Evolutionary conservation across 192 early-diverging fungal genomes (phyloP), one percentile per base, ranked within the genome.

Genomic region (Coemansia sp.): DNA sequence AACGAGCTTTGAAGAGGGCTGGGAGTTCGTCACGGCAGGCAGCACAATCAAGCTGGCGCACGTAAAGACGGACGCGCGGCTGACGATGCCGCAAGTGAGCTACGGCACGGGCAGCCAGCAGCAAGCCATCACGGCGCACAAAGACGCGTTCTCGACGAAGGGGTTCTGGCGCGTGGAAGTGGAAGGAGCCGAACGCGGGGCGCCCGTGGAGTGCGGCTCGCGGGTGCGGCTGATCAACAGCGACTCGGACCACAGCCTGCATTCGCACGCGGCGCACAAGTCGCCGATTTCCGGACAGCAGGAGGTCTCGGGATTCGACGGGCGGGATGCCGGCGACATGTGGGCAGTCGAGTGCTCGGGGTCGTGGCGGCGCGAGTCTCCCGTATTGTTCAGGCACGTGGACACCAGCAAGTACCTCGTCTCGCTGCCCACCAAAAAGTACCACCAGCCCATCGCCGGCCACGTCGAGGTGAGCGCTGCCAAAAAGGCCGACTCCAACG

Each of bases 41-140:
- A 71, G 69, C 50, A 71, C 69, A n/a, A 57, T 78, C 30, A 66
- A 78, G 45, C 64, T 78, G 10, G 36, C 56, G 5, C 69, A 78
- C 40, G 40, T 54, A 17, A 71, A 71, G 40, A 48, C 64, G 11
- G 48, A 40, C 7, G 46, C 69, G 15, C 42, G 69, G 5, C 61
- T 78, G 17, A 63, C 53, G n/a, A 62, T 78, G 41, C 75, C 75
- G 11, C 75, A 78, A 23, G 75, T 78, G 17, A 71, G 63, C 52
- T 78, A 78, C 58, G 75, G 75, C 56, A 71, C 64, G 3, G 75
- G 75, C 37, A 78, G 75, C 50, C 69, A 71, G 64, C 75, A 78
- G 50, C 69, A 71, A 31, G 75, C 75, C 6, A 53, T 78, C 26
- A 78, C 75, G 0, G 56, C 75, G 12, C 50, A 67, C 7, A 11